Conservation (phyloP, 2,329 filamentous ascomycete genomes). For the Cladosporium sp. region DNA sequence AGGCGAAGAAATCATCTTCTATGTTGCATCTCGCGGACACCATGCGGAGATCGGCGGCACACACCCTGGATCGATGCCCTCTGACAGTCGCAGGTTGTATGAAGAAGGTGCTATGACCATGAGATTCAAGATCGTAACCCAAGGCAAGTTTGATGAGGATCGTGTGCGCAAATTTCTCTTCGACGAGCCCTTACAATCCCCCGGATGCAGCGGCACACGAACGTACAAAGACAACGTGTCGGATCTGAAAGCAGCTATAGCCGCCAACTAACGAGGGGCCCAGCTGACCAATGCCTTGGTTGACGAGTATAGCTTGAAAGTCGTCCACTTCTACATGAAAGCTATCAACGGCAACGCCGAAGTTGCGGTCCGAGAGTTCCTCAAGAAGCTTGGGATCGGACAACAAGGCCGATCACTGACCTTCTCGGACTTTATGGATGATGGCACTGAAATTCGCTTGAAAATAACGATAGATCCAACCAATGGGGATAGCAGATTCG, state of each 20-base stretch:
- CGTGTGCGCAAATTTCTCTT: constrained; percentile 46
- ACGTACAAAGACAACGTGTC: constrained; percentile 32
- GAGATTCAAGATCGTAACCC: constrained; percentile 28
- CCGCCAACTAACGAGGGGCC: constrained; percentile 33
- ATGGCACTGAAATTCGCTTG: constrained; percentile 35
- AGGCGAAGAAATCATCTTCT: constrained; percentile 33
- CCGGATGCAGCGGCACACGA: constrained; percentile 30
- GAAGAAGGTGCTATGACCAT: constrained; percentile 42
- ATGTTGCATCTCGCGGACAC: constrained; percentile 38
- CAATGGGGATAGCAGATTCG: constrained; percentile 32
- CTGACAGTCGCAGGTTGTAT: constrained; percentile 39
- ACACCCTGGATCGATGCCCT: constrained; percentile 40
- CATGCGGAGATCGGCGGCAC: constrained; percentile 40
- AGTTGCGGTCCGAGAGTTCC: constrained; percentile 29
- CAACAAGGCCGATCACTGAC: constrained; percentile 19
- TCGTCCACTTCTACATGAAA: constrained; percentile 40
- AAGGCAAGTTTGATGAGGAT: constrained; percentile 34
- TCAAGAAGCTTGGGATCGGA: constrained; percentile 21
- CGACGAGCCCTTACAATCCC: constrained; percentile 59
- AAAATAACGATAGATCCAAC: constrained; percentile 31
- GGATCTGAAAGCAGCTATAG: constrained; percentile 33
- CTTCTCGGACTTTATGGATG: constrained; percentile 39
- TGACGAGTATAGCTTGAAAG: constrained; percentile 30
- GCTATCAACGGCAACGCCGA: constrained; percentile 36
- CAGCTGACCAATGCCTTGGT: constrained; percentile 34